These are phyloP conservation scores for Yarrowia osloensis DNA, from an alignment of 805 yeast genomes.

Conservation along the genomic window DNA sequence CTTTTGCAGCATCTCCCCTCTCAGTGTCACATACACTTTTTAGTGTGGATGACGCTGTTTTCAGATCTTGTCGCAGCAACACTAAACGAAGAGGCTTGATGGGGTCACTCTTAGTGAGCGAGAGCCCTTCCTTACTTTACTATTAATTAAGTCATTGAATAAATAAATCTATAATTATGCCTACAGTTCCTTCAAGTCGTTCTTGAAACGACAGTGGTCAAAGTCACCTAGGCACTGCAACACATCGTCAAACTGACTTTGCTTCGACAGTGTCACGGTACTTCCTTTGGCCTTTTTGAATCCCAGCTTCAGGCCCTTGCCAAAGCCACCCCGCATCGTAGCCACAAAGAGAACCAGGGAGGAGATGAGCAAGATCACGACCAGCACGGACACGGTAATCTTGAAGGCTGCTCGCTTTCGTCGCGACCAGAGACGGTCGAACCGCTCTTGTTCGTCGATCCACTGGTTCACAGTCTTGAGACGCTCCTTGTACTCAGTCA, in stretches of 20 bases:
- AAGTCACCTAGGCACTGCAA: conserved; percentile 34
- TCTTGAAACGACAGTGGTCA: conserved; percentile 32
- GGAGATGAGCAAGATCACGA: conserved; percentile 31
- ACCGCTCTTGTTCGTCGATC: conserved; percentile 36
- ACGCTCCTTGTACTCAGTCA: conserved; percentile 37
- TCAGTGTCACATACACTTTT: neutral
- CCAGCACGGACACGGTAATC: conserved; percentile 28
- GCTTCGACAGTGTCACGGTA: neutral
- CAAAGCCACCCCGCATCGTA: neutral
- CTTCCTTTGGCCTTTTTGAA: neutral
- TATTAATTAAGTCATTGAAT: too few relatives aligned
- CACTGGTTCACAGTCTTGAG: conserved; percentile 36
- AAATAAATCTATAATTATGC: neutral
- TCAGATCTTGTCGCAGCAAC: too few relatives aligned
- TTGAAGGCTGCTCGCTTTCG: conserved; percentile 33
- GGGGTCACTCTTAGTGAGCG: too few relatives aligned
- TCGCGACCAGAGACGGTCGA: conserved; percentile 33
- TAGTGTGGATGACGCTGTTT: too few relatives aligned
- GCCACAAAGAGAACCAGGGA: conserved; percentile 9
- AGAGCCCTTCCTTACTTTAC: too few relatives aligned
- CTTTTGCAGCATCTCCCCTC: too few relatives aligned
- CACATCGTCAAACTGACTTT: conserved; percentile 35
- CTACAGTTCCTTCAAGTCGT: conserved; percentile 17
- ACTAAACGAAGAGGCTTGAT: too few relatives aligned
- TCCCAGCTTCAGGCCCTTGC: neutral